Base-by-base conservation (phyloP, 2,329 filamentous ascomycete species). In the Penicillium verrucosum region DNA sequence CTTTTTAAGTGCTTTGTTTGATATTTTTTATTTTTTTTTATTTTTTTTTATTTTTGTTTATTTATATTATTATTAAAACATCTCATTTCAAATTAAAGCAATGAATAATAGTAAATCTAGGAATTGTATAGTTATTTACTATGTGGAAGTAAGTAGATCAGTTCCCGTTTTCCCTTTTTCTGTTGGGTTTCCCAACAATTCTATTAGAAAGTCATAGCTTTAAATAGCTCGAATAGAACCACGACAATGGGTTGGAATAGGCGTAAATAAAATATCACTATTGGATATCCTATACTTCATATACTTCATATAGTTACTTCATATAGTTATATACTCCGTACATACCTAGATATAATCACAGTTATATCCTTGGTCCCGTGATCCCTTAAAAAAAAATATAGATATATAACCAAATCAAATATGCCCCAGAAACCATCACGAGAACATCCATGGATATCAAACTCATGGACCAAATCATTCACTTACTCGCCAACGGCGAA, bases 401-500 rank as follows among this genome's bases (percentile, higher is more conserved):
- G 14, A 8, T n/a, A n/a, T n/a, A n/a, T 43, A 8, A 34, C 2
- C 21, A 38, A 47, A 57, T 7, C 21, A 41, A 34, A 27, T 16
- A 32, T 18, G 2, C 16, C 16, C 34, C 41, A 18, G 29, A 45
- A 44, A 12, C 2, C n/a, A 58, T 50, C 34, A 46, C 27, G 16
- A 34, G 14, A 48, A 38, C 46, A 21, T 38, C 36, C 21, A 27
- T 34, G 11, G 10, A 34, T 30, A 58, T 55, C 41, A 37, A 53
- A 32, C 5, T 54, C 40, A 56, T 56, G 54, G 27, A 48, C 36
- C 51, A 45, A 46, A 43, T 79, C 37, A 50, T 66, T 51, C 57
- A 61, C 10, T 72, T 83, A 43, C 67, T 79, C 29, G 58, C 68
- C 59, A 37, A 50, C 29, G 81, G 80, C 43, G 72, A 76, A 52